Base-by-base conservation (phyloP, 805 yeast species). In the Metschnikowia sp. region DNA sequence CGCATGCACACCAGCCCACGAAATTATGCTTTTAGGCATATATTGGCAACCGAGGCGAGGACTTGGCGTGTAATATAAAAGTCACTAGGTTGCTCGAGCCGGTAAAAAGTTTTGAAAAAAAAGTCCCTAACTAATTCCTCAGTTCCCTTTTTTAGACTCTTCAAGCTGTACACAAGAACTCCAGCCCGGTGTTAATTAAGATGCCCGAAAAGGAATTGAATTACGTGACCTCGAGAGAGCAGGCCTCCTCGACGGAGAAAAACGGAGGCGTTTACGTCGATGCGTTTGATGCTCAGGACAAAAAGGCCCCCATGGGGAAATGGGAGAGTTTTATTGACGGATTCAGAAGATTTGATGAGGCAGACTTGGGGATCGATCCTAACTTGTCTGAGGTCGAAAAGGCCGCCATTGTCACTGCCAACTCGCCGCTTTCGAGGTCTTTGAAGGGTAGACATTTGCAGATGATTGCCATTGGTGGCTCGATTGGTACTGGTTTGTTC, bases 401-500 rank as follows among this genome's bases (percentile, higher is more conserved):
- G 51, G 75, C 78, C 22, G 78, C 76, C 50, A 62, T 75, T 22
- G 66, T 68, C 44, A 71, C 78, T 3, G 82, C 85, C 18, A 69
- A 72, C 47, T 69, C 87, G 4, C 89, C 87, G 2, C 68, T 85
- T 50, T 68, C 77, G 38, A 74, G 79, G 53, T 69, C 76, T 11
- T 63, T 82, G 59, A 80, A 79, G 55, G 63, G 69, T 38, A 76
- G 89, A 60, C 87, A 82, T 56, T 61, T 83, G 56, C 81, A 82
- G 54, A 81, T 83, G 78, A 76, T 84, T 51, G 82, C 88, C 32
- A 79, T 84, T 39, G 87, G 87, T 35, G 83, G 85, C 40, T 75
- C 83, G 35, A 78, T 83, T 34, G 88, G 88, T 50, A 82, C 87
- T 3, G 88, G 89, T 59, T 65, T 83, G 47, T 82, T 84, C 52